These are phyloP conservation scores for Erysiphe neolycopersici DNA, from an alignment of 2,329 filamentous ascomycete species.

Conservation along the genomic window DNA sequence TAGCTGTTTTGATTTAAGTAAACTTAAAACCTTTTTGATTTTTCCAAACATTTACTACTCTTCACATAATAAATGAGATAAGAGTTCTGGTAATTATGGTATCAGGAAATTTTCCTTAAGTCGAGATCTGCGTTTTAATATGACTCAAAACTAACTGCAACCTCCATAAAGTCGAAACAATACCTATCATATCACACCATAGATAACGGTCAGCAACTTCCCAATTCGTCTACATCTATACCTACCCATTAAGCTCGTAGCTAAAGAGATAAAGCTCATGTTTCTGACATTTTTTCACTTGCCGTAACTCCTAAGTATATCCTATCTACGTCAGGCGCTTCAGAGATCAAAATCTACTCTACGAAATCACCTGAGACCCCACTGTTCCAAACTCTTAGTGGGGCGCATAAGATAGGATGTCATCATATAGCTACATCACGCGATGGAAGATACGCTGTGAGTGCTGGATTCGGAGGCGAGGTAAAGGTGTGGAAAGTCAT, in stretches of 20 bases:
- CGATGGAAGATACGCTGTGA: constrained; percentile 48
- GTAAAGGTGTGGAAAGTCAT: constrained; percentile 54
- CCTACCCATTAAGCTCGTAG: too few species aligned
- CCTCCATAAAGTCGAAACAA: not conserved
- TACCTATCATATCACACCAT: constrained; percentile 45
- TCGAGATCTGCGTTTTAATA: too few species aligned
- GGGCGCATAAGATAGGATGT: constrained; percentile 66
- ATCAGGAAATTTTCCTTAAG: too few species aligned
- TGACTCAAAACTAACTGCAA: too few species aligned
- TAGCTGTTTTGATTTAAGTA: too few species aligned
- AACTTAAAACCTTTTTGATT: too few species aligned
- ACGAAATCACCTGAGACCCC: constrained; percentile 46
- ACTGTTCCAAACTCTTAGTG: constrained; percentile 50
- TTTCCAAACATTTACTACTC: too few species aligned
- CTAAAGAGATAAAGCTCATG: constrained; percentile 31
- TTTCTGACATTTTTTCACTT: constrained; percentile 61
- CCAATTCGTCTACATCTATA: not conserved
- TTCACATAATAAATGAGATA: too few species aligned
- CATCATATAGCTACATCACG: constrained; percentile 58
- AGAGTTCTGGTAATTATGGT: too few species aligned
- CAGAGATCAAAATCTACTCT: constrained; percentile 55
- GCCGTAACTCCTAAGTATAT: constrained; percentile 48
- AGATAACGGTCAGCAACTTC: constrained; percentile 38
- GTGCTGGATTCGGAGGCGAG: constrained; percentile 71
- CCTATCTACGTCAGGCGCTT: constrained; percentile 64